Evolutionary conservation across 1,284 basidiomycete species (phyloP), one percentile per base, ranked within the genome.

Genomic region (Marasmius fiardii): DNA sequence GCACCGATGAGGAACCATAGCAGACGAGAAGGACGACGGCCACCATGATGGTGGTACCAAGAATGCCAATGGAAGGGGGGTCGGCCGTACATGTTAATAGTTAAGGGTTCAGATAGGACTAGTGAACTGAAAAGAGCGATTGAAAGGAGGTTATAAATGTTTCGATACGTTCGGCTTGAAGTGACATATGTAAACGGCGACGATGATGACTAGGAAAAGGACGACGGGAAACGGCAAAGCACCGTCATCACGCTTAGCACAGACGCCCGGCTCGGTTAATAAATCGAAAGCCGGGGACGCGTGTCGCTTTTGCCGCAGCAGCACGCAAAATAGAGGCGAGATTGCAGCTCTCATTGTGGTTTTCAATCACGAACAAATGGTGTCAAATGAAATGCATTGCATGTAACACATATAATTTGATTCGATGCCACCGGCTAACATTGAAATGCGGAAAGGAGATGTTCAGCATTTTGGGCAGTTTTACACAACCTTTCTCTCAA

Each of bases 1-100:
- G 81, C 86, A 54, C 87, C 86, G 59, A 88, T 26, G 60, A 77
- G 14, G 72, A 88, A 87, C 87, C 87, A 89, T 65, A 89, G 45
- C 56, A 86, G 45, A 59, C 87, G 83, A 28, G 78, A 80, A 34
- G 80, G 79, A 21, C 78, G 71, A 48, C 71, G 66, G 16, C 11
- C 39, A n/a, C 16, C n/a, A 16, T 41, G 39, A 20, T 41, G 39
- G 58, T 66, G 69, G 54, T 62, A 63, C 58, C 70, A 65, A 41
- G 66, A 49, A 49, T 49, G 47, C 47, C 47, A 49, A 20, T 41
- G 39, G 39, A 41, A 41, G 3, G 39, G 39, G n/a, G 39, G 39
- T 18, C 39, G 39, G 20, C 20, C n/a, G 39, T 41, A 41, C 39
- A 41, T 41, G 39, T 41, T n/a, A 10, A 31, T 31, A 10, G 39